Percentiles rank a stretch among this genome's conserved stretches.
Conservation (phyloP, 331 rosid genomes). For the Phaseolus coccineus region DNA sequence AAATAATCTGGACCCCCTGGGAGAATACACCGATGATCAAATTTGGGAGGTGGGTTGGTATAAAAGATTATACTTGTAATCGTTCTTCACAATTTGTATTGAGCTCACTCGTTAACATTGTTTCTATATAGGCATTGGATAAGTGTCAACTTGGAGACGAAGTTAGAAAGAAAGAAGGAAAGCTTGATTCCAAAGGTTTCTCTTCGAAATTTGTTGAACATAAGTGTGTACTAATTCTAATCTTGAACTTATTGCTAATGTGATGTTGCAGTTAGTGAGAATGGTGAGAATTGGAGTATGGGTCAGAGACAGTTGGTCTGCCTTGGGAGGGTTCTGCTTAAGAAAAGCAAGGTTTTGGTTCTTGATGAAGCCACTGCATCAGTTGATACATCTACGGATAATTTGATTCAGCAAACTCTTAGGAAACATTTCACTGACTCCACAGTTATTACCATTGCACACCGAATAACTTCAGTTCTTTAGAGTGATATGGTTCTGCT, state of each 20-base stretch:
- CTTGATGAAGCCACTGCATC: conserved; percentile 93
- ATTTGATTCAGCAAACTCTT: conserved; percentile 76
- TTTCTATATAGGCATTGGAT: conserved; percentile 64
- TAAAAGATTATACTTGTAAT: neutral
- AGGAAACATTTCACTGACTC: conserved; percentile 62
- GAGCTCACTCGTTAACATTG: neutral
- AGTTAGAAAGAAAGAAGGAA: conserved; percentile 79
- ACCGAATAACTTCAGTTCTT: conserved; percentile 71
- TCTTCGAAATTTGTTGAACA: conserved; percentile 15
- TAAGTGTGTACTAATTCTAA: neutral
- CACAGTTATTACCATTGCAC: conserved; percentile 79
- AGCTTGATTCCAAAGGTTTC: conserved; percentile 77
- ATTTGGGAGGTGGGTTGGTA: conserved; percentile 81
- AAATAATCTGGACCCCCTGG: conserved; percentile 76
- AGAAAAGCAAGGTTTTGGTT: conserved; percentile 76
- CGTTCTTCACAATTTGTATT: neutral
- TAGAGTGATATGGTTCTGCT: conserved; percentile 83
- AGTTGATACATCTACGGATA: conserved; percentile 83
- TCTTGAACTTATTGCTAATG: conserved; percentile 21
- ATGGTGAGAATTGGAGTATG: conserved; percentile 92
- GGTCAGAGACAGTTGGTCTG: conserved; percentile 89
- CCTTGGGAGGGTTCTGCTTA: conserved; percentile 82
- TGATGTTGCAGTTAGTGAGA: conserved; percentile 64
- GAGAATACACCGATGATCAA: conserved; percentile 77
- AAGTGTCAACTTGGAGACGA: conserved; percentile 93